Evolutionary conservation across 139 green algal species (phyloP).

Genomic region (Micromonas pusilla): DNA sequence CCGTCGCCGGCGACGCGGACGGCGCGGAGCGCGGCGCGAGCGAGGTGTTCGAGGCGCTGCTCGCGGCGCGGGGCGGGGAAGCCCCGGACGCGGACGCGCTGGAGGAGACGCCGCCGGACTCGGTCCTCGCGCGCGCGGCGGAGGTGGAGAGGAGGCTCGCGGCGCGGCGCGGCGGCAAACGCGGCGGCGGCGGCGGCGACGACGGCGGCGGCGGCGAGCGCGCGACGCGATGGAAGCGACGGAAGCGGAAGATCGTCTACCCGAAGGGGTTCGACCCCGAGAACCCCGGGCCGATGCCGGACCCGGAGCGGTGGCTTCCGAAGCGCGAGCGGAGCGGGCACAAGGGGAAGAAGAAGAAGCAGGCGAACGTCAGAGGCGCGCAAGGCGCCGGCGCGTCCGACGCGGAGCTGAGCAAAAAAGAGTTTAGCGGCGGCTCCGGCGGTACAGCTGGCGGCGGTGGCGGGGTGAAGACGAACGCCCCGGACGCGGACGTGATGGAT

Average conservation of each 20-base stretch:
- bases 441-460: no score
- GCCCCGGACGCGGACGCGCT: not conserved
- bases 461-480: no score
- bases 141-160: not conserved
- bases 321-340: conserved; percentile 80
- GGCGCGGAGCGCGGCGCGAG: conserved; percentile 6
- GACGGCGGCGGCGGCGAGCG: not conserved
- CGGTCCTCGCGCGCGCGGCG: not conserved
- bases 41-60: no score
- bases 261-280: conserved; percentile 81
- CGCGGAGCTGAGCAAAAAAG: not conserved
- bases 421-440: not conserved
- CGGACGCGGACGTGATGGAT: not conserved
- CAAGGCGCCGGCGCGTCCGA: not conserved
- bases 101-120: not conserved
- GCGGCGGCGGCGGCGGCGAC: not conserved
- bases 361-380: conserved; percentile 12
- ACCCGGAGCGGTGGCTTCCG: conserved; percentile 93
- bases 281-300: conserved; percentile 68
- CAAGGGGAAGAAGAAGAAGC: conserved; percentile 58
- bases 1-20: conserved; percentile 15
- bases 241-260: conserved; percentile 42
- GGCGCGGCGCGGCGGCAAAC: not conserved
- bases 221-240: conserved; percentile 45
- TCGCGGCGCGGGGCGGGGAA: not conserved